These are phyloP conservation scores for Penicillium antarcticum DNA, from an alignment of 495 filamentous ascomycete species.

Conservation along the genomic window DNA sequence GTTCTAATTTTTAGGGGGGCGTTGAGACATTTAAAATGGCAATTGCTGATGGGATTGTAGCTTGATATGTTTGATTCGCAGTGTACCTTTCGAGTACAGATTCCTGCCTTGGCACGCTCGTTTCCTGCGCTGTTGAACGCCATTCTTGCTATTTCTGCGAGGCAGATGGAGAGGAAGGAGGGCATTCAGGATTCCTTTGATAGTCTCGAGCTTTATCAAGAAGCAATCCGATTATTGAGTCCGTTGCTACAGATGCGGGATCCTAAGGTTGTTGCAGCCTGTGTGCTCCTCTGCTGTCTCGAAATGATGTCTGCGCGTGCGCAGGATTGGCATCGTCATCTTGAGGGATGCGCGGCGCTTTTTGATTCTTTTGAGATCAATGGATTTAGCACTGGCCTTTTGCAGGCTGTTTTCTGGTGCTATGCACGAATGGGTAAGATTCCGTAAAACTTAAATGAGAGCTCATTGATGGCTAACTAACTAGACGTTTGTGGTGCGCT, in stretches of 20 bases:
- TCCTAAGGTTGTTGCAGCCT: slow-evolving; percentile 38
- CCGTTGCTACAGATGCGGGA: slow-evolving; percentile 35
- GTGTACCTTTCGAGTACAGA: slow-evolving; percentile 38
- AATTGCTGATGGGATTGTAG: slow-evolving; percentile 13
- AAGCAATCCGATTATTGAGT: slow-evolving; percentile 39
- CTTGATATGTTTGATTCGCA: slow-evolving; percentile 51
- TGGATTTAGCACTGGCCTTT: slow-evolving; percentile 37
- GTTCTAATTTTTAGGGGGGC: background rate
- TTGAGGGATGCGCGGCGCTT: slow-evolving; percentile 47
- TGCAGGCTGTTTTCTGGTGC: slow-evolving; percentile 49
- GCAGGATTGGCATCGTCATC: slow-evolving; percentile 44
- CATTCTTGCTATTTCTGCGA: slow-evolving; percentile 40
- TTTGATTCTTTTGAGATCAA: slow-evolving; percentile 41
- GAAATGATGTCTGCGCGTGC: slow-evolving; percentile 50
- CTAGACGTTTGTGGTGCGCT: slow-evolving; percentile 46
- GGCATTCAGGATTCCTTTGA: slow-evolving; percentile 32
- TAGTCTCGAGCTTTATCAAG: slow-evolving; percentile 44
- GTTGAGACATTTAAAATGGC: background rate
- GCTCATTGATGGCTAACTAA: background rate
- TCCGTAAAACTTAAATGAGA: background rate
- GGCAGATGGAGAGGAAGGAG: slow-evolving; percentile 42
- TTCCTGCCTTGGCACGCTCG: slow-evolving; percentile 34
- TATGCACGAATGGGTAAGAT: slow-evolving; percentile 44
- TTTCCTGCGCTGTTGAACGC: slow-evolving; percentile 40
- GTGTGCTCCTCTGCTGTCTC: slow-evolving; percentile 41